A percentile compares a stretch with the other conserved stretches of the same genome.
Evolutionary conservation across 164 flowering plant species (phyloP).

Genomic region (Berberis thunbergii): DNA sequence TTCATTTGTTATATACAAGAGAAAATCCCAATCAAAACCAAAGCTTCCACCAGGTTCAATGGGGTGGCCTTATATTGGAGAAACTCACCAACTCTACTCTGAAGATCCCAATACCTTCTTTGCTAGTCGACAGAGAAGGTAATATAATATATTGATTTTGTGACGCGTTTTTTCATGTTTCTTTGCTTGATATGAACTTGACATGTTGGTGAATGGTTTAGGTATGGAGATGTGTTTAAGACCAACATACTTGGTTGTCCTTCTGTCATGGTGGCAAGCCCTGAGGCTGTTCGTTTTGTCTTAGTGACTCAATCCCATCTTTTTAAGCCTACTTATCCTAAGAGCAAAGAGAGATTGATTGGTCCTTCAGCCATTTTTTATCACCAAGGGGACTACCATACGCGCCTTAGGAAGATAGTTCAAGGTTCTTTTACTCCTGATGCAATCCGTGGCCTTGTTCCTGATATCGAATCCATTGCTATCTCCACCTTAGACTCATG

Average conservation of each 20-base stretch:
- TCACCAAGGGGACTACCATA: slow-evolving; percentile 78
- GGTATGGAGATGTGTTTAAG: slow-evolving; percentile 88
- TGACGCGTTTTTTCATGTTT: not conserved
- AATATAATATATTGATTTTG: not conserved
- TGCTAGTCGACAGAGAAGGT: slow-evolving; percentile 56
- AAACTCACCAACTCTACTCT: slow-evolving; percentile 71
- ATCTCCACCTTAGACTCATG: slow-evolving; percentile 40
- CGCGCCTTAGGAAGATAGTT: slow-evolving; percentile 55
- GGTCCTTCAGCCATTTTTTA: slow-evolving; percentile 80
- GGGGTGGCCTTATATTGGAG: slow-evolving; percentile 87
- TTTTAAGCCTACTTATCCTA: slow-evolving; percentile 91
- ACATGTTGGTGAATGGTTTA: slow-evolving; percentile 13
- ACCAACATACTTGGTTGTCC: slow-evolving; percentile 80
- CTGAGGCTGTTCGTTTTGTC: slow-evolving; percentile 71
- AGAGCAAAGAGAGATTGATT: slow-evolving; percentile 63
- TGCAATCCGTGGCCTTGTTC: slow-evolving; percentile 30
- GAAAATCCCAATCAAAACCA: slow-evolving; percentile 9
- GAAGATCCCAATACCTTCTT: slow-evolving; percentile 67
- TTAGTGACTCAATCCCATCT: slow-evolving; percentile 57
- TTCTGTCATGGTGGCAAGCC: slow-evolving; percentile 74
- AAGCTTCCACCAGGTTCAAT: slow-evolving; percentile 85
- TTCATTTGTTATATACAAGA: slow-evolving; percentile 15
- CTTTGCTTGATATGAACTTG: not conserved
- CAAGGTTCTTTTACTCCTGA: slow-evolving; percentile 49
- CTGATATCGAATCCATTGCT: slow-evolving; percentile 38